These are phyloP conservation scores for Sugiyamaella paludigena DNA, from an alignment of 1,139 yeast genomes.

Conservation along the genomic window DNA sequence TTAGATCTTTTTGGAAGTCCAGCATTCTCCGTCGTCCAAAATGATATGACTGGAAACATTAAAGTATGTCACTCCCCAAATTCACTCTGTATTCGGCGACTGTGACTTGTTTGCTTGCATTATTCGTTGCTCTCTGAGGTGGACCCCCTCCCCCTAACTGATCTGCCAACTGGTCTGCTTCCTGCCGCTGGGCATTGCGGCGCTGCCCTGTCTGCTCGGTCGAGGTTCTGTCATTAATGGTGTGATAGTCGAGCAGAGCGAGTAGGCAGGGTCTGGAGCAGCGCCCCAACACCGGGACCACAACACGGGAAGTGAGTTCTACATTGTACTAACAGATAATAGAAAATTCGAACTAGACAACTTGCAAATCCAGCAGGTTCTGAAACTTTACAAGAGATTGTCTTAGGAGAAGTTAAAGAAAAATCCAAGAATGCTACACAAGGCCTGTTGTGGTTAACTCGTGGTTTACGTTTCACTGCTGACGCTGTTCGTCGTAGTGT, in stretches of 20 bases:
- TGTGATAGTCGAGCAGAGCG: no score
- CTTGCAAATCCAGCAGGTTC: constrained; percentile 62
- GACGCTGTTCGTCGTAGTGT: constrained; percentile 81
- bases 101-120: neutral
- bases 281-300: no score
- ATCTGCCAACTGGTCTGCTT: no score
- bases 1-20: constrained; percentile 69
- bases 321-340: constrained; percentile 35
- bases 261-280: no score
- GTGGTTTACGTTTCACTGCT: constrained; percentile 85
- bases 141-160: no score
- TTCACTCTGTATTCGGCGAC: no score
- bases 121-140: neutral
- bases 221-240: no score
- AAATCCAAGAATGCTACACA: constrained; percentile 80
- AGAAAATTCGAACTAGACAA: constrained; percentile 65
- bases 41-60: constrained; percentile 86
- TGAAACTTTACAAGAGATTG: constrained; percentile 71
- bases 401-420: constrained; percentile 61
- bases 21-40: constrained; percentile 82
- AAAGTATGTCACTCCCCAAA: constrained; percentile 30
- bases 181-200: no score
- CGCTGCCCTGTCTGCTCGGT: no score
- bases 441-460: constrained; percentile 80
- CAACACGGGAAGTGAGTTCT: neutral